Evolutionary conservation across 2,329 filamentous ascomycete species (phyloP), one percentile per base, ranked within the genome.

Genomic region (Niveomyces coronatus): DNA sequence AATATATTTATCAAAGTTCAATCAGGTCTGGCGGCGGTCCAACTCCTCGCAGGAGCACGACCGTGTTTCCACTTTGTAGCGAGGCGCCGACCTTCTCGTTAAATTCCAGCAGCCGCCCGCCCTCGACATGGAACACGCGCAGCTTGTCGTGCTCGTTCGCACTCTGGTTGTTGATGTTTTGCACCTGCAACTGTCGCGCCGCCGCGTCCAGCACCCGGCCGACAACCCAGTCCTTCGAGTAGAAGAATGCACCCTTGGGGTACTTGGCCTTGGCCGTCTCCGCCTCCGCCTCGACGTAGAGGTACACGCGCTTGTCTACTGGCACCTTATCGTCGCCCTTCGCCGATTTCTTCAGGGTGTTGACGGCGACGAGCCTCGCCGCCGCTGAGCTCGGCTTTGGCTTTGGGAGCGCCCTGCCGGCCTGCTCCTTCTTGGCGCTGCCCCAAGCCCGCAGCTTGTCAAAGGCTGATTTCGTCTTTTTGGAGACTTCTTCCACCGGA

Each of bases 51-150:
- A 98, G 53, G 51, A 98, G 56, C 17, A 96, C 87, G 46, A 98
- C 76, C 9, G 87, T 95, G 55, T 98, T 89, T 1, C 91, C 91
- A 48, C 75, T 88, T 46, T 76, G 75, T 42, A 93, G 66, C 19
- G 69, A 70, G 37, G 69, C 68, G 4, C 86, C 87, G 39, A 94
- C 68, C 65, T 89, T 88, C 60, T 95, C 88, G 17, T 74, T 78
- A 52, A 93, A 98, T 43, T 91, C 88, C 45, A 98, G 60, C 45
- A 98, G 58, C 41, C 86, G 68, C 0, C 91, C 91, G 0, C 82
- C 85, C 55, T 98, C 88, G 1, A 98, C 85, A 56, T 96, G 88
- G 53, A 94, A 98, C 0, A 98, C 78, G 8, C 91, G 67, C 47
- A 98, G 57, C 58, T 82, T 82, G 42, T 87, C 80, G 55, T 82